These are phyloP conservation scores for Stachybotrys chartarum DNA, from an alignment of 2,329 filamentous ascomycete species.

Conservation along the genomic window DNA sequence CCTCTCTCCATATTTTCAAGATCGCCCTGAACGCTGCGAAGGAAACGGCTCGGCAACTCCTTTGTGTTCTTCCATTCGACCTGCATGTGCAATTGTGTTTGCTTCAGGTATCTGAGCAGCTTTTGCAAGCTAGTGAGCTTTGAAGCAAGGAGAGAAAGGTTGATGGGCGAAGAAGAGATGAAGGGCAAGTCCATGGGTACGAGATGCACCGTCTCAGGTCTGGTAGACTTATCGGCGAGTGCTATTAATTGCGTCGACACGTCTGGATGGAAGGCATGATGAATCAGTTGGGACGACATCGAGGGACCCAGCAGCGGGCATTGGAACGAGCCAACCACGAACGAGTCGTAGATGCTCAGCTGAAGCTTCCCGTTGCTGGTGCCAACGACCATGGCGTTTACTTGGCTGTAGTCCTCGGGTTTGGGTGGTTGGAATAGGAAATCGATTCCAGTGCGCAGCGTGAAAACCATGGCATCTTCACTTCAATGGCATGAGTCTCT, in stretches of 20 bases:
- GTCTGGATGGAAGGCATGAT: constrained; percentile 65
- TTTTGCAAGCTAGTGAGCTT: constrained; percentile 87
- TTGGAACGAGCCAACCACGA: constrained; percentile 64
- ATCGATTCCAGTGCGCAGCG: constrained; percentile 61
- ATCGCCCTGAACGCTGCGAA: constrained; percentile 70
- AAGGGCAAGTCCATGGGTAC: constrained; percentile 79
- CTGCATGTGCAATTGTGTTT: constrained; percentile 71
- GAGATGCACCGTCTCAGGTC: constrained; percentile 38
- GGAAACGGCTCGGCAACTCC: constrained; percentile 71
- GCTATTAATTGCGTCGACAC: constrained; percentile 72
- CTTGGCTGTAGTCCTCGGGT: constrained; percentile 61
- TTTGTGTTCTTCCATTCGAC: constrained; percentile 78
- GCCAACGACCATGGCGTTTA: constrained; percentile 72
- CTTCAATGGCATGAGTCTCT: constrained; percentile 6
- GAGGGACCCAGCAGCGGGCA: constrained; percentile 30
- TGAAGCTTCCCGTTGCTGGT: constrained; percentile 65
- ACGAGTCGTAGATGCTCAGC: constrained; percentile 78
- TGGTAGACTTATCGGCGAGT: constrained; percentile 31
- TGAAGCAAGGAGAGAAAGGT: constrained; percentile 75
- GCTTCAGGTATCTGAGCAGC: constrained; percentile 74
- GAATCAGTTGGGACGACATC: constrained; percentile 30
- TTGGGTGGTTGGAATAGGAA: constrained; percentile 59
- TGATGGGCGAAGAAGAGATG: constrained; percentile 68
- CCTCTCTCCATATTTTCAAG: constrained; percentile 55
- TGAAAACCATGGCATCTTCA: constrained; percentile 58